These are phyloP conservation scores for Pestalotiopsis fici DNA, from an alignment of 2,329 filamentous ascomycete genomes.

Conservation along the genomic window DNA sequence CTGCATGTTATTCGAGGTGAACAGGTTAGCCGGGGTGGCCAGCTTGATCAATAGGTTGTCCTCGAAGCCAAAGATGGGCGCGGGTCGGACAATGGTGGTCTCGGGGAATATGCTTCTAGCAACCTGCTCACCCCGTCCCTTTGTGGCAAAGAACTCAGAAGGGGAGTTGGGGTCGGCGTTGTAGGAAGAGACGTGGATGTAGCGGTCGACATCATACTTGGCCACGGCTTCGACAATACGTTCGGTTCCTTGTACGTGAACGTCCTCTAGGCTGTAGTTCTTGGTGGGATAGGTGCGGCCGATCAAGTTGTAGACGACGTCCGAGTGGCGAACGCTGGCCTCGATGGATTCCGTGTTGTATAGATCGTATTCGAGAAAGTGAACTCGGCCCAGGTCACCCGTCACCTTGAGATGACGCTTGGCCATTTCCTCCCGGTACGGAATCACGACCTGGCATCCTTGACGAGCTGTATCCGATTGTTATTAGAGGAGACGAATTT, in stretches of 20 bases:
- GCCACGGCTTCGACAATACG: conserved; percentile 92
- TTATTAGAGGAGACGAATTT: conserved; percentile 20
- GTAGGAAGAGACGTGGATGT: conserved; percentile 94
- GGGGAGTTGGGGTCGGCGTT: conserved; percentile 79
- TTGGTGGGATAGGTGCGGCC: conserved; percentile 96
- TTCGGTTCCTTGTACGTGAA: conserved; percentile 89
- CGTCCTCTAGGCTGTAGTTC: conserved; percentile 92
- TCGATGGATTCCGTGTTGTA: conserved; percentile 95
- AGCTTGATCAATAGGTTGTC: conserved; percentile 88
- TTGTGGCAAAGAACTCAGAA: conserved; percentile 89
- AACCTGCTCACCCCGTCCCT: conserved; percentile 82
- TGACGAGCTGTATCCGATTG: conserved; percentile 66
- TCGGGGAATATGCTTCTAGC: conserved; percentile 91
- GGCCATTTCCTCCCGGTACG: conserved; percentile 95
- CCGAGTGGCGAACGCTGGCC: conserved; percentile 93
- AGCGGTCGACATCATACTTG: conserved; percentile 97
- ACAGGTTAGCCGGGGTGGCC: conserved; percentile 75
- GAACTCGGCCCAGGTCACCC: conserved; percentile 88
- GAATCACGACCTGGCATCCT: conserved; percentile 92
- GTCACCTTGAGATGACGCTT: conserved; percentile 95
- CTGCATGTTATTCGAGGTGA: conserved; percentile 92
- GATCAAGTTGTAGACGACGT: conserved; percentile 95
- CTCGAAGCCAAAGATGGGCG: conserved; percentile 93
- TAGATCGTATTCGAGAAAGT: conserved; percentile 93
- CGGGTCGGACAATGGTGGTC: conserved; percentile 92